Base-by-base conservation (phyloP, 371 early-diverging fungal species). In the Thermomucor indicae-seudaticae region DNA sequence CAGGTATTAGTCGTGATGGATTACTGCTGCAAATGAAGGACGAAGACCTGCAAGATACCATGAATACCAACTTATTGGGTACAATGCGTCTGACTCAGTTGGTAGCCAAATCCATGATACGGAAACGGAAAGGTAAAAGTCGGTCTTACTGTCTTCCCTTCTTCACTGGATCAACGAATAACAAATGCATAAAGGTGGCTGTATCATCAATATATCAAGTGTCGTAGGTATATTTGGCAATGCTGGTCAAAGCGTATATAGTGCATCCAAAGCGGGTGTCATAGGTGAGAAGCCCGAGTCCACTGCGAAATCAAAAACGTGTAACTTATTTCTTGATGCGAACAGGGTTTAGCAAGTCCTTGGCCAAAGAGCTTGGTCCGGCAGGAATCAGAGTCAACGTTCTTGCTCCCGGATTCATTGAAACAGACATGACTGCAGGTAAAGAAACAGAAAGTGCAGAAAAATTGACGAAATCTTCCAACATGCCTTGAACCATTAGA, bases 391-490 rank as follows among this genome's bases (percentile, higher is more conserved):
- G 91, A 30, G 92, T 89, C 6, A 92, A 91, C 68, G 80, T 80
- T 1, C 80, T 95, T 58, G 88, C 91, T 6, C 95, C 95, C 10
- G 95, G 95, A n/a, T 91, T 81, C 51, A 88, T 93, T 27, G 84
- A 83, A 5, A 92, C 94, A 0, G 89, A 91, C 45, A 89, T 95
- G 86, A 92, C 89, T 23, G 47, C 63, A 16, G 70, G 78, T 80
- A 72, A 46, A 4, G 17, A 34, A 16, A 35, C 16, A 23, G 16
- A 17, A 14, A 23, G 22, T 25, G 32, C 43, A 24, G 25, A 6
- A 6, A 12, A 28, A 8, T 16, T 52, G 19, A 38, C 16, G n/a
- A 43, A 3, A 40, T 17, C 10, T 17, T 40, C 6, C 19, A 27
- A 23, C 10, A 40, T n/a, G 40, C 4, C n/a, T 20, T 5, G 10